Evolutionary conservation across 352 stramenopile genomes (phyloP), one percentile per base, ranked within the genome.

Genomic region (Aphanomyces astaci): DNA sequence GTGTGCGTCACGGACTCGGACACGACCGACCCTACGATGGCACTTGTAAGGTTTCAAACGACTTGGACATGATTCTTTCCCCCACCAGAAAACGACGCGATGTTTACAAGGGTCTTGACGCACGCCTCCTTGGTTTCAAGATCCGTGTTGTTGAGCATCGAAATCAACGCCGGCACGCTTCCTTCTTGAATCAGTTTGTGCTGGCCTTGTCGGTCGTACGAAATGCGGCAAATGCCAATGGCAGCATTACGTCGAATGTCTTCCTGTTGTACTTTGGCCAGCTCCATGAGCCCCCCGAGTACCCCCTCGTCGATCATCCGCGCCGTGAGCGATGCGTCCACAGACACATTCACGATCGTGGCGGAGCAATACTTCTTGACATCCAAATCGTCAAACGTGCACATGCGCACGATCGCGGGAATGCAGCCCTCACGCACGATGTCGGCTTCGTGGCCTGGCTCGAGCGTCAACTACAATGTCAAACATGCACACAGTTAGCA

Each of bases 91-190:
- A 82, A 76, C 2, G 81, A 92, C 1, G 83, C 81, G 33, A 93
- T 90, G 72, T 93, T 93, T 68, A 93, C 86, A n/a, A 92, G 75
- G 7, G 85, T 76, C 64, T 92, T 93, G n/a, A 93, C 76, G 45
- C 85, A 90, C 0, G 85, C 80, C 63, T 93, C 85, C 63, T 92
- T 93, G 1, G 85, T 92, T 40, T 89, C 81, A n/a, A 77, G 71
- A 48, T 93, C 85, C 0, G 85, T 74, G 10, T 84, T 79, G 70
- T 93, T 93, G 28, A 93, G 76, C 85, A 93, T 92, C 15, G 82
- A 91, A 17, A 93, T 75, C 63, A 93, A 89, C 25, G 85, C 85
- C 2, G 85, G 90, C 17, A 90, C 84, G 25, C 82, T 92, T 3
- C 85, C 85, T 76, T 93, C 85, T 36, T 93, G 85, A 0, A 93